Conservation (phyloP, 352 stramenopile genomes). For the Phytopythium oedochilum region DNA sequence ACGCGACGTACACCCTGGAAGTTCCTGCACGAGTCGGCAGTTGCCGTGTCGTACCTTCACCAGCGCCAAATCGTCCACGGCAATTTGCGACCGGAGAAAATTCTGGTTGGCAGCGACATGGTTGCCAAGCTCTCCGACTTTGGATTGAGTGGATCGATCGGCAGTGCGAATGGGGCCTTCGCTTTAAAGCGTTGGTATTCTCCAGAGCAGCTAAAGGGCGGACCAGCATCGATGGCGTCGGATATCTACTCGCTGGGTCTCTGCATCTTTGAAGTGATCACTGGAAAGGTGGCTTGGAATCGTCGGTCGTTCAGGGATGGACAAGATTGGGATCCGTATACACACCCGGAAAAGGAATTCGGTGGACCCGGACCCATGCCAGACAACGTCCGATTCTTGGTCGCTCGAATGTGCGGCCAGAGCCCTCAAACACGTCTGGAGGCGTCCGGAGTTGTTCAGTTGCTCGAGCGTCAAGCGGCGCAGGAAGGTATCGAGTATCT, state of each 20-base stretch:
- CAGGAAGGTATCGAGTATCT: background rate
- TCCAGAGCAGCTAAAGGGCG: background rate
- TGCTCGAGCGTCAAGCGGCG: background rate
- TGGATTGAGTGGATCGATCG: background rate
- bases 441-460: slow-evolving; percentile 7
- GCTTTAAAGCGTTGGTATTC: background rate
- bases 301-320: slow-evolving; percentile 15
- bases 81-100: slow-evolving; percentile 6
- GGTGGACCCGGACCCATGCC: background rate
- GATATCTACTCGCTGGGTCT: slow-evolving; percentile 38
- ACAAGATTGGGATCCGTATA: background rate
- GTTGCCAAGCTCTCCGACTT: slow-evolving; percentile 4
- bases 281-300: slow-evolving; percentile 15
- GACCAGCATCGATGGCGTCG: slow-evolving; percentile 14
- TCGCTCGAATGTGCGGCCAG: slow-evolving; percentile 27
- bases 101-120: slow-evolving; percentile 1
- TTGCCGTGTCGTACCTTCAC: slow-evolving; percentile 11
- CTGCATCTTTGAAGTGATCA: slow-evolving; percentile 29
- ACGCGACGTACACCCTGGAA: slow-evolving; percentile 1
- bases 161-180: background rate
- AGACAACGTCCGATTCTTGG: slow-evolving; percentile 7
- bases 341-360: background rate
- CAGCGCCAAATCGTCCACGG: slow-evolving; percentile 6
- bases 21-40: slow-evolving; percentile 7
- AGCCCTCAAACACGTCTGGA: slow-evolving; percentile 13